Percentiles rank a stretch among this genome's conserved stretches.
Conservation (phyloP, 306 rosid species). For the Glycyrrhiza uralensis region DNA sequence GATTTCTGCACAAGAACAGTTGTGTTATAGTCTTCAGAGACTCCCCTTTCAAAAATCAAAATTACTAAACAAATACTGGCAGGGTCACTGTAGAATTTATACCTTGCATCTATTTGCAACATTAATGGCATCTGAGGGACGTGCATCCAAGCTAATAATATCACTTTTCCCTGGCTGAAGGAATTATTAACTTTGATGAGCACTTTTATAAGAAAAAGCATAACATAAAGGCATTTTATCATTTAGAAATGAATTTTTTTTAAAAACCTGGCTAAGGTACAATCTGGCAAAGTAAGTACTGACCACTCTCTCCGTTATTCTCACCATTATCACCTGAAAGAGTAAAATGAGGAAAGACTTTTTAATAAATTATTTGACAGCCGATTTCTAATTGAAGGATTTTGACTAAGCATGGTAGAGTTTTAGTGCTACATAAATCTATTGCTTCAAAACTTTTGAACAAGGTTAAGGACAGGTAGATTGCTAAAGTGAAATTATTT, state of each 20-base stretch:
- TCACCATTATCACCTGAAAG: constrained; percentile 80
- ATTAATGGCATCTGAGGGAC: constrained; percentile 95
- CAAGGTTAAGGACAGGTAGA: constrained; percentile 1
- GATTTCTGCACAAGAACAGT: constrained; percentile 9
- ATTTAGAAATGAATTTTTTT: neutral
- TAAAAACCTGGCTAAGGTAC: constrained; percentile 77
- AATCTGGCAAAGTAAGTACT: constrained; percentile 85
- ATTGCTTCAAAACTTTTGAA: constrained; percentile 2
- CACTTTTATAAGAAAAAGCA: constrained; percentile 7
- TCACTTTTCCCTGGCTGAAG: constrained; percentile 82
- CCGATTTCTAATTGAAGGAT: neutral
- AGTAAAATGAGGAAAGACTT: constrained; percentile 14
- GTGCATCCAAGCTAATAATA: constrained; percentile 72
- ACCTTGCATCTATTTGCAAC: constrained; percentile 91
- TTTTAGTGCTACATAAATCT: neutral
- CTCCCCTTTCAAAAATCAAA: constrained; percentile 11
- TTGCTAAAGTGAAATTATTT: neutral
- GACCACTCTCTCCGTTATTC: constrained; percentile 78
- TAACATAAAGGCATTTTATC: neutral
- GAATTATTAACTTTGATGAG: constrained; percentile 28
- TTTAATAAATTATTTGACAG: constrained; percentile 8
- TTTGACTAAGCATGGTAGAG: constrained; percentile 9
- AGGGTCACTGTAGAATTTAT: constrained; percentile 16
- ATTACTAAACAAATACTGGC: neutral
- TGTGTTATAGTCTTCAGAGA: constrained; percentile 1